phyloP scores from a whole-genome alignment of 805 yeast species.

The Candida nonsorbophila region DNA sequence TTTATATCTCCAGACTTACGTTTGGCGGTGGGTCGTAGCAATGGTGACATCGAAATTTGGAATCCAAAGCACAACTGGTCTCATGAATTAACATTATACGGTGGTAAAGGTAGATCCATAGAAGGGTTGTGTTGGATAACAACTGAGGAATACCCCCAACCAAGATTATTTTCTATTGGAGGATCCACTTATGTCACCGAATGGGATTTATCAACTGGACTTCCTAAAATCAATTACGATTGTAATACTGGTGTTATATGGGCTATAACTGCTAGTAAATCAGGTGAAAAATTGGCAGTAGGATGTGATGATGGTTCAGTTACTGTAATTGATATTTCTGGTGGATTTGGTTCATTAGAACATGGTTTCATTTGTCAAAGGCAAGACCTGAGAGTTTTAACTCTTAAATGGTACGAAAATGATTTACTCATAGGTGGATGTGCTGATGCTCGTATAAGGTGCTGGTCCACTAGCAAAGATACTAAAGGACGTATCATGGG shows the following conservation, averaged over 20 bases:
- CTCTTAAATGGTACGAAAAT: constrained; percentile 69
- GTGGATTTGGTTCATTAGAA: constrained; percentile 80
- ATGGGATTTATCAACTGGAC: constrained; percentile 77
- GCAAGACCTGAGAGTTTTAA: constrained; percentile 76
- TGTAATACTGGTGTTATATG: constrained; percentile 93
- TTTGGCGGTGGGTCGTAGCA: constrained; percentile 86
- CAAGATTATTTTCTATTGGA: constrained; percentile 86
- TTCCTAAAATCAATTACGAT: constrained; percentile 71
- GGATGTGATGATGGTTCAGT: constrained; percentile 97
- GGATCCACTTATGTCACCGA: constrained; percentile 90
- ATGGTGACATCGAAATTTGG: constrained; percentile 96
- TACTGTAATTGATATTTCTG: constrained; percentile 76
- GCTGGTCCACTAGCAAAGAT: constrained; percentile 57
- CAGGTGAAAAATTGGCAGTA: constrained; percentile 64
- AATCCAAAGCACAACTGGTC: constrained; percentile 80
- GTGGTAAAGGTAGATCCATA: constrained; percentile 77
- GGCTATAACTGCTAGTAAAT: constrained; percentile 68
- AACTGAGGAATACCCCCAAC: constrained; percentile 49
- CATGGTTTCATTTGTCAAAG: constrained; percentile 72
- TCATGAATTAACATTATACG: constrained; percentile 66
- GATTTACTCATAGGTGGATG: constrained; percentile 83
- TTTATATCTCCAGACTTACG: constrained; percentile 50
- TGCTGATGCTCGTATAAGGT: constrained; percentile 86
- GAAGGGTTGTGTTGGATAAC: constrained; percentile 86
- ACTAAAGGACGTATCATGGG: constrained; percentile 65